A percentile compares a stretch with the other conserved stretches of the same genome.
Evolutionary conservation across 805 yeast species (phyloP).

Genomic region (Candida multigemmis): DNA sequence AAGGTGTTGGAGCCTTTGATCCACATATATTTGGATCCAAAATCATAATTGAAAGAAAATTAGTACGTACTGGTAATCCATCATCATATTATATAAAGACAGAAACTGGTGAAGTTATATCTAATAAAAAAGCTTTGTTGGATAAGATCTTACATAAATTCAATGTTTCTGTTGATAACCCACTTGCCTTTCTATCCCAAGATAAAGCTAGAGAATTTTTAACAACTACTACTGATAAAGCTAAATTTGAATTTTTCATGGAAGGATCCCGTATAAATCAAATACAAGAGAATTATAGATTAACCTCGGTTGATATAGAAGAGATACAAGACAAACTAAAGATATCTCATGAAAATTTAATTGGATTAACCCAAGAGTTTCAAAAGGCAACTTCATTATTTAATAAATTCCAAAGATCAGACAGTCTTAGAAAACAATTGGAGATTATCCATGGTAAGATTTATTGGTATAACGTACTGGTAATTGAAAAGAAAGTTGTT

Average conservation of each 20-base stretch:
- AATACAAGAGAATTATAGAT: constrained; percentile 43
- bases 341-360: constrained; percentile 14
- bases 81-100: constrained; percentile 48
- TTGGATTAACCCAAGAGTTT: constrained; percentile 16
- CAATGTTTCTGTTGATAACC: constrained; percentile 77
- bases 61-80: constrained; percentile 41
- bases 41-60: constrained; percentile 61
- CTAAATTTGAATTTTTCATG: constrained; percentile 71
- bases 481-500: constrained; percentile 16
- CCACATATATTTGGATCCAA: constrained; percentile 59
- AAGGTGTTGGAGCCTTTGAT: constrained; percentile 56
- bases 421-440: constrained; percentile 21
- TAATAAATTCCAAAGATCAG: constrained; percentile 24
- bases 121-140: constrained; percentile 55
- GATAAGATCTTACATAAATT: constrained; percentile 62
- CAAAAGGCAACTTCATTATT: constrained; percentile 19
- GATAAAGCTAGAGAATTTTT: constrained; percentile 89
- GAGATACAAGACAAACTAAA: constrained; percentile 17
- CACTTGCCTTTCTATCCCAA: constrained; percentile 87
- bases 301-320: constrained; percentile 17
- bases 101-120: constrained; percentile 40
- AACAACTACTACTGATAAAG: constrained; percentile 63
- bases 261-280: constrained; percentile 69
- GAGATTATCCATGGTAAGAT: constrained; percentile 30
- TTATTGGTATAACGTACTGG: constrained; percentile 31